Evolutionary conservation across 805 yeast genomes (phyloP), one percentile per base, ranked within the genome.

Genomic region (Martiniozyma abietophila): DNA sequence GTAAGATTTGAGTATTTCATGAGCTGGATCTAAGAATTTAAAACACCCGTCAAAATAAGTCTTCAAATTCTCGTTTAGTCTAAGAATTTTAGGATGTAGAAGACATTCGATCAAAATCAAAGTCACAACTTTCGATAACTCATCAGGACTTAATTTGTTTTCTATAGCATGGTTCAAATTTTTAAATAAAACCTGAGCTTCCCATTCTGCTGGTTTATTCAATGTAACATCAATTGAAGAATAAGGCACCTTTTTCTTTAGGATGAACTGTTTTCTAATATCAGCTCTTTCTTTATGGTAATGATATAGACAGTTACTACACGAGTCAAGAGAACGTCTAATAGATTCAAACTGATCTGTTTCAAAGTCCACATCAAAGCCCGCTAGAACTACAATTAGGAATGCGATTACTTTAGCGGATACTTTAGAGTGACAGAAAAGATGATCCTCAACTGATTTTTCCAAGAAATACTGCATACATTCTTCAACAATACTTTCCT

Each of bases 231-330:
- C 40, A n/a, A 48, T 41, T 8, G 43, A 37, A 2, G 40, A 44
- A 35, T 46, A 54, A 3, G 49, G 44, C 4, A 53, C 46, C 9
- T 63, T 61, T 49, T 83, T 61, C 19, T 64, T 59, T 5, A 64
- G 49, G 2, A 73, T 61, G 47, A 80, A 76, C 25, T 67, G 71
- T 32, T 67, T 60, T 30, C 73, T 57, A 36, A 79, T 53, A 16
- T 56, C 55, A 10, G 74, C 65, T 45, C 76, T 64, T 4, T 76
- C 74, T 26, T 59, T 51, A 39, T 74, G 73, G 45, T 76, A 80
- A 20, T 62, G 53, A 16, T 59, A 40, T 5, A 75, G 57, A 54
- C 92, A 81, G 5, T 63, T 55, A 3, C 63, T 57, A 53, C 92
- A 81, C 4, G 49, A 39, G 24, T 58, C 53, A 10, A 80, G 53